Conservation (phyloP, 129 eudicot genomes). For the Helianthus annuus region DNA sequence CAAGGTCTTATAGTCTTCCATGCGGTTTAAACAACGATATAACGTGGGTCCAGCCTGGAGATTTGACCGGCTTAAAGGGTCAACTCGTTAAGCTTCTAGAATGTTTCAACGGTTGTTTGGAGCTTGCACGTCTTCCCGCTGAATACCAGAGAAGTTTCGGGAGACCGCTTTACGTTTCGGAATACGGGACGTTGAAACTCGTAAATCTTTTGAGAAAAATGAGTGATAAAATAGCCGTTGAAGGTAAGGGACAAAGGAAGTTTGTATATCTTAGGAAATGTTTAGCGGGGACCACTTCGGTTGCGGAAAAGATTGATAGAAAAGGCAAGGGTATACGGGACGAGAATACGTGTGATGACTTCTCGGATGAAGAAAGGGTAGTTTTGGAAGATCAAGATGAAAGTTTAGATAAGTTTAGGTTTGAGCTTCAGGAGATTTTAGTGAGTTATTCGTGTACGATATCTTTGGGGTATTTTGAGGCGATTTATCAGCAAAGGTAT, state of each 20-base stretch:
- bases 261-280: constrained; percentile 55
- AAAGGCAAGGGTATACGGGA: constrained; percentile 60
- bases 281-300: constrained; percentile 37
- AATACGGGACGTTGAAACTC: constrained; percentile 73
- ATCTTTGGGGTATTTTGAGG: constrained; percentile 66
- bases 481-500: constrained; percentile 79
- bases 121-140: constrained; percentile 65
- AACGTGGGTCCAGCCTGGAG: constrained; percentile 91
- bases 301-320: constrained; percentile 47
- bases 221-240: constrained; percentile 59
- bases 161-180: constrained; percentile 76
- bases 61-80: constrained; percentile 71
- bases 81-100: constrained; percentile 81
- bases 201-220: constrained; percentile 72
- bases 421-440: constrained; percentile 83
- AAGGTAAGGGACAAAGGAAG: constrained; percentile 74
- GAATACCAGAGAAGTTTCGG: constrained; percentile 85
- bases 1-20: constrained; percentile 56
- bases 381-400: constrained; percentile 40
- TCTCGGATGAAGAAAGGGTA: constrained; percentile 58
- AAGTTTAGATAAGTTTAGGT: constrained; percentile 55
- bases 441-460: constrained; percentile 84
- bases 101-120: constrained; percentile 59
- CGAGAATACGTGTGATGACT: constrained; percentile 54
- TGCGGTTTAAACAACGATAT: constrained; percentile 55